Conservation (phyloP, 2,329 filamentous ascomycete genomes). For the Dendryphion nanum region DNA sequence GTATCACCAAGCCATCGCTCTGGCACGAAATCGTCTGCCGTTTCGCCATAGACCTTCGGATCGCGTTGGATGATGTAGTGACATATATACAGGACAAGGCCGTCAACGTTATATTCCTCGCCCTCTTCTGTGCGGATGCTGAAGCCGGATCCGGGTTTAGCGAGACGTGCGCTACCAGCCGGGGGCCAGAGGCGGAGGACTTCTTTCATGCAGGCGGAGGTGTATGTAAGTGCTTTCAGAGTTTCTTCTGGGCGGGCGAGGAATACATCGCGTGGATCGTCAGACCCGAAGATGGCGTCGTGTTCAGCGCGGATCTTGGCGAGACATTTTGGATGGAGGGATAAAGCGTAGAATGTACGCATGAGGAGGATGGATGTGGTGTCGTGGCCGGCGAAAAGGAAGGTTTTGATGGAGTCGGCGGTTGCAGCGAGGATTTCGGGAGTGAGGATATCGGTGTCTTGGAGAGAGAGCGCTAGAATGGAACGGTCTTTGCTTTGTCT, state of each 20-base stretch:
- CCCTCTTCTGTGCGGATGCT: slow-evolving; percentile 43
- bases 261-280: slow-evolving; percentile 35
- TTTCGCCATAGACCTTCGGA: slow-evolving; percentile 30
- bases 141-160: slow-evolving; percentile 36
- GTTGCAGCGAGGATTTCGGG: slow-evolving; percentile 35
- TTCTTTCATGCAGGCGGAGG: slow-evolving; percentile 55
- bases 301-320: slow-evolving; percentile 48
- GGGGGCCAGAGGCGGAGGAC: slow-evolving; percentile 55
- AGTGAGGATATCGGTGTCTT: slow-evolving; percentile 33
- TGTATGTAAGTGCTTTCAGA: slow-evolving; percentile 52
- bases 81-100: slow-evolving; percentile 46
- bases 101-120: slow-evolving; percentile 44
- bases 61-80: slow-evolving; percentile 41
- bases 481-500: slow-evolving; percentile 26
- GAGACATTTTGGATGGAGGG: slow-evolving; percentile 28
- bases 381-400: slow-evolving; percentile 50
- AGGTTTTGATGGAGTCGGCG: slow-evolving; percentile 43
- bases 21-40: slow-evolving; percentile 30
- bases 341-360: slow-evolving; percentile 31
- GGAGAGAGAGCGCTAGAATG: slow-evolving; percentile 33
- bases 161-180: slow-evolving; percentile 43
- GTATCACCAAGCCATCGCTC: slow-evolving; percentile 40
- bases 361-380: slow-evolving; percentile 41
- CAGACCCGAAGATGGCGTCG: slow-evolving; percentile 51
- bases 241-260: slow-evolving; percentile 46